phyloP scores from a whole-genome alignment of 2,329 filamentous ascomycete genomes.

The Colletotrichum godetiae region DNA sequence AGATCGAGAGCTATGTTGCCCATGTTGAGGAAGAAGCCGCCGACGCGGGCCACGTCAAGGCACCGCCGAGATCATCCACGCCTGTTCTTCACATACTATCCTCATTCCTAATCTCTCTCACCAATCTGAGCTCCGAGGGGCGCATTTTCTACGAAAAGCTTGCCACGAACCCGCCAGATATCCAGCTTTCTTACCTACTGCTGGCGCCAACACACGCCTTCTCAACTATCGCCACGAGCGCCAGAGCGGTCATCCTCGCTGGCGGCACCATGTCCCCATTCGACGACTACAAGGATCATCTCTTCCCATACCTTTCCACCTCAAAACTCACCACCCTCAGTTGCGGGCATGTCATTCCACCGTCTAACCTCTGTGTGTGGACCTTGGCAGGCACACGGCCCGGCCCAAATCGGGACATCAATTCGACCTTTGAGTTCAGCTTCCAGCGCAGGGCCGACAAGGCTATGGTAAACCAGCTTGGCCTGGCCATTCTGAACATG shows the following conservation, averaged over 20 bases:
- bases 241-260: conserved; percentile 88
- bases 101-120: conserved; percentile 81
- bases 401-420: conserved; percentile 39
- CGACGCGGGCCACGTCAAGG: conserved; percentile 39
- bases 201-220: conserved; percentile 94
- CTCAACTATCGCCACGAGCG: conserved; percentile 84
- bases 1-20: conserved; percentile 88
- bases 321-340: conserved; percentile 82
- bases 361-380: conserved; percentile 82
- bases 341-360: conserved; percentile 93
- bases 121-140: conserved; percentile 82
- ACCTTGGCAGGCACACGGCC: conserved; percentile 66
- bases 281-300: conserved; percentile 85
- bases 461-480: conserved; percentile 79
- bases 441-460: conserved; percentile 80
- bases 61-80: conserved; percentile 50
- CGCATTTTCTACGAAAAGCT: conserved; percentile 72
- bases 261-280: conserved; percentile 99
- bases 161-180: conserved; percentile 49
- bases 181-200: conserved; percentile 84
- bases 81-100: conserved; percentile 67
- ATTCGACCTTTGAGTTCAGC: conserved; percentile 82
- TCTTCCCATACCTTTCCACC: conserved; percentile 80
- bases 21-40: conserved; percentile 65
- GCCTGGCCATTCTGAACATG: conserved; percentile 76